A percentile compares a stretch with the other conserved stretches of the same genome.
Evolutionary conservation across 345 rosid genomes (phyloP).

Genomic region (Toxicodendron radicans): DNA sequence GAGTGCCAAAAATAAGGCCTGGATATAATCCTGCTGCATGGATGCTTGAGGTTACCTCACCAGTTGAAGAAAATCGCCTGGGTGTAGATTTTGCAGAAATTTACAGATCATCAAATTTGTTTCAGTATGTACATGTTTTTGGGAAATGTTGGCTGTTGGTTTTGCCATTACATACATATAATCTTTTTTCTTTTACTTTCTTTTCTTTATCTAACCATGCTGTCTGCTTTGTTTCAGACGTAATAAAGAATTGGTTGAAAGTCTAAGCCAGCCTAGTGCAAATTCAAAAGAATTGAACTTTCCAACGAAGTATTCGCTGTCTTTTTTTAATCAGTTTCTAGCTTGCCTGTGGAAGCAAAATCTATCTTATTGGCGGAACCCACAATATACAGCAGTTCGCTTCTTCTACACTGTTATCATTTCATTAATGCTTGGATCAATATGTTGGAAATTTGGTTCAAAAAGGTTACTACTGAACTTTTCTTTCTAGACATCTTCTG

Average conservation of each 20-base stretch:
- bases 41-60: constrained; percentile 94
- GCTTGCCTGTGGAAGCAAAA: constrained; percentile 98
- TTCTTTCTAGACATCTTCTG: constrained; percentile 2
- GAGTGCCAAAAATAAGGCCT: constrained; percentile 75
- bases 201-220: constrained; percentile 19
- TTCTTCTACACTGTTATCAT: constrained; percentile 92
- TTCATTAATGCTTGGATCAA: constrained; percentile 93
- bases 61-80: constrained; percentile 70
- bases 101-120: constrained; percentile 67
- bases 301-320: constrained; percentile 77
- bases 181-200: background rate
- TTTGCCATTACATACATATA: background rate
- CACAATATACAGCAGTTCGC: constrained; percentile 96
- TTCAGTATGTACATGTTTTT: constrained; percentile 51
- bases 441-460: constrained; percentile 93
- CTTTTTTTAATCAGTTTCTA: constrained; percentile 70
- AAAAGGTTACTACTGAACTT: constrained; percentile 49
- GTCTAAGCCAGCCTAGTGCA: constrained; percentile 70
- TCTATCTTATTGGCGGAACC: constrained; percentile 92
- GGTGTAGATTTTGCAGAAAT: constrained; percentile 88
- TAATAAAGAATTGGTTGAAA: constrained; percentile 71
- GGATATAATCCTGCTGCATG: constrained; percentile 96
- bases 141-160: constrained; percentile 15
- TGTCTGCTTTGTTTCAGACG: constrained; percentile 44
- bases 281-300: constrained; percentile 69